Percentiles rank a stretch among this genome's conserved stretches.
These are phyloP conservation scores for Neospermospora avenae DNA, from an alignment of 2,329 filamentous ascomycete species.

Conservation along the genomic window DNA sequence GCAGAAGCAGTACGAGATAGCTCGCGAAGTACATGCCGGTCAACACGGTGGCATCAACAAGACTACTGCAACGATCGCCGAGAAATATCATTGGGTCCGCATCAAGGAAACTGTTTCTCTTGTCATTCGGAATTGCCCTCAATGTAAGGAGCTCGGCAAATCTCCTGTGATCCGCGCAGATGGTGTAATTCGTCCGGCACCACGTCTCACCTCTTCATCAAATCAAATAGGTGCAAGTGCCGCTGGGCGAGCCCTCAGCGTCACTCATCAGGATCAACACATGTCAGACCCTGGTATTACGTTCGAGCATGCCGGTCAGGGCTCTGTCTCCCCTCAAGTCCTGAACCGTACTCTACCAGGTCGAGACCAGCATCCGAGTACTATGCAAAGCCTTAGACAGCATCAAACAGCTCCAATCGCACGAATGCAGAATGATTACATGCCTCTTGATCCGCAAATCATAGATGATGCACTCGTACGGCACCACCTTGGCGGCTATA, in stretches of 20 bases:
- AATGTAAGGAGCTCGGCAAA: constrained; percentile 81
- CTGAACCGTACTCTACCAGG: constrained; percentile 30
- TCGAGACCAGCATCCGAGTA: constrained; percentile 11
- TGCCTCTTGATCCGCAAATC: constrained; percentile 58
- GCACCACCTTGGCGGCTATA: constrained; percentile 37
- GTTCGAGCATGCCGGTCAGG: constrained; percentile 26
- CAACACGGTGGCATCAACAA: constrained; percentile 96
- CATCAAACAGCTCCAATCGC: constrained; percentile 18
- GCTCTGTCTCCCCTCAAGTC: constrained; percentile 34
- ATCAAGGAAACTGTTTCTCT: constrained; percentile 97
- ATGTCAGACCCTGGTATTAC: not conserved
- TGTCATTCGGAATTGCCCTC: constrained; percentile 85
- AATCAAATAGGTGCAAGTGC: constrained; percentile 22
- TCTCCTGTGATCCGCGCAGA: constrained; percentile 39
- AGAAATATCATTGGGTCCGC: constrained; percentile 94
- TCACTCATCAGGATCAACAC: constrained; percentile 18
- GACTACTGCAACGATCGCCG: constrained; percentile 89
- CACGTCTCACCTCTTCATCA: constrained; percentile 7
- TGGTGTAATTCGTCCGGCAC: constrained; percentile 23
- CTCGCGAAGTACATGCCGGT: constrained; percentile 68
- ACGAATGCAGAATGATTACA: constrained; percentile 34
- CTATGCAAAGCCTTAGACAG: constrained; percentile 31
- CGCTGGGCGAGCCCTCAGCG: constrained; percentile 27
- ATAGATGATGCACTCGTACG: constrained; percentile 47
- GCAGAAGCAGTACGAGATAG: constrained; percentile 85